Base-by-base conservation (phyloP, 106 monocot genomes). In the Narthecium ossifragum region DNA sequence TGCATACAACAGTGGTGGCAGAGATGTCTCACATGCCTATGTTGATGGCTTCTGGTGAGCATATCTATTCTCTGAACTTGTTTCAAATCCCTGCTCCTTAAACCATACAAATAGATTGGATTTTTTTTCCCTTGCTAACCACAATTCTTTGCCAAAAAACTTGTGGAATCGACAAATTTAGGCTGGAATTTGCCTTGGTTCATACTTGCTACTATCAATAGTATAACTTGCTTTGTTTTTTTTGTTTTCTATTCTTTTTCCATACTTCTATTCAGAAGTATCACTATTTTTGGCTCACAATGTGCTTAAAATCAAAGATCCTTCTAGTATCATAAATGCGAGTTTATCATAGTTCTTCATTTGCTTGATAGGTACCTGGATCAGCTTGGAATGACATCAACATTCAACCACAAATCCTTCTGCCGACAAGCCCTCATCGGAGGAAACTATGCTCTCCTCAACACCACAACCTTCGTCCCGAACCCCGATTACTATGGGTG, bases 1-100 rank as follows among this genome's bases (percentile, higher is more conserved):
- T 22, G 72, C 82, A 5, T 83, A 66, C 75, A 88, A 83, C 52
- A 83, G 79, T 29, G 88, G 88, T 14, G 76, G 57, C n/a, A 12
- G 22, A 17, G 0, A 8, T 7, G 34, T 57, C 1, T 57, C 57
- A 15, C 14, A 57, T 34, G 32, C 57, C 1, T 57, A 17, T 21
- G 32, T 57, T 21, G 18, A 57, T 32, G 34, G 57, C 17, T 57
- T 57, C 34, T 57, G 57, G 57, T 57, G 14, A 57, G 1, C 21
- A 21, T 41, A 41, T 41, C 15, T 39, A 39, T 39, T 11, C 3
- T 39, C 9, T 39, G 39, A 39, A 39, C 3, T 11, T 39, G 9
- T 39, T 39, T 39, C 39, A 15, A 39, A n/a, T n/a, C n/a, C n/a
- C n/a, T n/a, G n/a, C n/a, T n/a, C n/a, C n/a, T n/a, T n/a, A n/a